Evolutionary conservation across 306 rosid genomes (phyloP).

Genomic region (Pterocarpus macrocarpus): DNA sequence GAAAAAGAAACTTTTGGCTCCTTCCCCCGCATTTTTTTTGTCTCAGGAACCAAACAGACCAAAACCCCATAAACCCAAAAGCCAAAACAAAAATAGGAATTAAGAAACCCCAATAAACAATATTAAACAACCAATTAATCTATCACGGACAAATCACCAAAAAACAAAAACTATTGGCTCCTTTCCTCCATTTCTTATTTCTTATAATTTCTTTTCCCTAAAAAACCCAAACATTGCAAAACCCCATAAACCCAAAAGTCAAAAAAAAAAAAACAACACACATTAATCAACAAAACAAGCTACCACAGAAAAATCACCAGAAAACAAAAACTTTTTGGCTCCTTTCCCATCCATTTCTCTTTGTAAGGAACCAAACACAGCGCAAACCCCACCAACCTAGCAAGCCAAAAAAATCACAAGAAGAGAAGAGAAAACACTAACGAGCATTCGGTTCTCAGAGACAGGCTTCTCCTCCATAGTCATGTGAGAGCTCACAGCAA

Average conservation of each 20-base stretch:
- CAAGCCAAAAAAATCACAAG: neutral
- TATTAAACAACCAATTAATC: neutral
- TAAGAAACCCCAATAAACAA: neutral
- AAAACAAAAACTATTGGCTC: neutral
- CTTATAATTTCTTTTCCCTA: neutral
- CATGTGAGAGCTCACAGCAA: conserved; percentile 59
- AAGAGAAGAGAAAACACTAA: conserved; percentile 50
- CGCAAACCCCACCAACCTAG: conserved; percentile 7
- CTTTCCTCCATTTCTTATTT: neutral
- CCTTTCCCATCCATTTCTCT: too few species aligned
- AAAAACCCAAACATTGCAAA: neutral
- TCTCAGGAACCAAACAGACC: neutral
- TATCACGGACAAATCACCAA: neutral
- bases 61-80: conserved; percentile 15
- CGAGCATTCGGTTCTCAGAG: conserved; percentile 86
- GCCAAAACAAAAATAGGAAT: neutral
- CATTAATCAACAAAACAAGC: neutral
- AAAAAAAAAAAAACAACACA: too few species aligned
- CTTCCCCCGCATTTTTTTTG: neutral
- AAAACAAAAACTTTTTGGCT: too few species aligned
- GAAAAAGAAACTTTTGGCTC: neutral
- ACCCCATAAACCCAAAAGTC: neutral
- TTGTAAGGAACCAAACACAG: neutral
- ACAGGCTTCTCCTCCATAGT: conserved; percentile 71
- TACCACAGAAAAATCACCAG: neutral